Evolutionary conservation across 2,329 filamentous ascomycete species (phyloP).

Genomic region (Stagonosporopsis tanaceti): DNA sequence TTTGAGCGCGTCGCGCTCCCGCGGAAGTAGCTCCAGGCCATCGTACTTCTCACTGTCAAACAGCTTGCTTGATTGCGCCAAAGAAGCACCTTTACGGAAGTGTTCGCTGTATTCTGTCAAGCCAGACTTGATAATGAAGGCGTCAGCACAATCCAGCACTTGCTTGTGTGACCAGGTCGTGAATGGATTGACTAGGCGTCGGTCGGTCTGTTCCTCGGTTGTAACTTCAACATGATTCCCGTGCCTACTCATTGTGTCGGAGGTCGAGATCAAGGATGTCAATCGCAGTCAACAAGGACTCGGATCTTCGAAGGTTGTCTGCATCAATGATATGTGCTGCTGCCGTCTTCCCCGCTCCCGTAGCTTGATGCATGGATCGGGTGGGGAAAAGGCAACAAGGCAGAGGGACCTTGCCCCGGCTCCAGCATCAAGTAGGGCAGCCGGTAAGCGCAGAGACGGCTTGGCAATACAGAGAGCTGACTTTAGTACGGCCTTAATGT

Average conservation of each 20-base stretch:
- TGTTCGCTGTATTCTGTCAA: slow-evolving; percentile 1
- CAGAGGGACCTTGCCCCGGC: background rate
- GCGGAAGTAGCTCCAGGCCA: background rate
- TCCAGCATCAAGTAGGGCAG: background rate
- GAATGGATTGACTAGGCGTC: background rate
- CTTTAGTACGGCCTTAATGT: background rate
- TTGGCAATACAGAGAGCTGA: background rate
- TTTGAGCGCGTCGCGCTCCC: background rate
- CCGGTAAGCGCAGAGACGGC: background rate
- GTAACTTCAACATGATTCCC: background rate
- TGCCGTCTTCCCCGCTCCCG: background rate
- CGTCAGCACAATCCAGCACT: background rate
- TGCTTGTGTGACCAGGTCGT: background rate
- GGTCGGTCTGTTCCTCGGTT: background rate
- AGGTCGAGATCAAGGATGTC: background rate
- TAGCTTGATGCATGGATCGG: background rate
- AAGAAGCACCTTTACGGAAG: background rate
- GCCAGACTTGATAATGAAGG: background rate
- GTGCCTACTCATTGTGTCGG: background rate
- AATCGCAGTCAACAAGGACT: background rate
- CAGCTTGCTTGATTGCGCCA: slow-evolving; percentile 2
- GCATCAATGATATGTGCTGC: background rate
- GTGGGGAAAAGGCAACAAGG: background rate
- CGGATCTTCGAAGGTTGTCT: background rate
- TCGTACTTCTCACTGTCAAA: background rate